A percentile compares a stretch with the other conserved stretches of the same genome.
Evolutionary conservation across 352 stramenopile genomes (phyloP).

Genomic region (Phytophthora syringae): DNA sequence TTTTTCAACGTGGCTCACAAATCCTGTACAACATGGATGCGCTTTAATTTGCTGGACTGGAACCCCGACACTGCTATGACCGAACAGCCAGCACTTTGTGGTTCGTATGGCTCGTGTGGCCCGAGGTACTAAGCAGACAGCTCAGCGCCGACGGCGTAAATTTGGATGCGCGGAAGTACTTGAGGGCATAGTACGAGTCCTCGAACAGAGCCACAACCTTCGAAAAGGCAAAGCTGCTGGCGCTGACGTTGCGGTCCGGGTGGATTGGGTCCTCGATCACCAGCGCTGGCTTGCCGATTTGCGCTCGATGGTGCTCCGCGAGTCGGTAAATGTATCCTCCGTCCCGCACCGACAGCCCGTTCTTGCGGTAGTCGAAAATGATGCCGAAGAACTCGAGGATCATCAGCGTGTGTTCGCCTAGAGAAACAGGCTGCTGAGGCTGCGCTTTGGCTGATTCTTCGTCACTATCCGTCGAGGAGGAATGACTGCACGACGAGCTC

Average conservation of each 20-base stretch:
- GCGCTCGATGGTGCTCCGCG: conserved; percentile 51
- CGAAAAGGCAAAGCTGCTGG: conserved; percentile 87
- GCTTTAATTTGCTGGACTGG: conserved; percentile 13
- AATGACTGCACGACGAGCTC: conserved; percentile 52
- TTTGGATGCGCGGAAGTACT: conserved; percentile 81
- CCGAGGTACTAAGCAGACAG: conserved; percentile 74
- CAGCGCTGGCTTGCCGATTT: conserved; percentile 70
- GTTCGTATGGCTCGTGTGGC: conserved; percentile 50
- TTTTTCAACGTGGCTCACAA: conserved; percentile 34
- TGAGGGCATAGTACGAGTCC: conserved; percentile 85
- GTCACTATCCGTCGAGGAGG: conserved; percentile 62
- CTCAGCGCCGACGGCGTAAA: conserved; percentile 82
- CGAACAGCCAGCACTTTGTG: conserved; percentile 28
- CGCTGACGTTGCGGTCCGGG: conserved; percentile 85
- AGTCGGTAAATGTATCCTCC: conserved; percentile 88
- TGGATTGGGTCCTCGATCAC: conserved; percentile 92
- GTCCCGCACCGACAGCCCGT: conserved; percentile 84
- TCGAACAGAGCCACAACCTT: conserved; percentile 88
- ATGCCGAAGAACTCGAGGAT: conserved; percentile 89
- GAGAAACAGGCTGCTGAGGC: conserved; percentile 37
- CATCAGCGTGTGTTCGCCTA: conserved; percentile 77
- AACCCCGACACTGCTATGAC: conserved; percentile 29
- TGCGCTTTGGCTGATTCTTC: conserved; percentile 43
- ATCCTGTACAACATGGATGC: conserved; percentile 41
- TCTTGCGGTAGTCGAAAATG: conserved; percentile 87